Evolutionary conservation across 2,329 filamentous ascomycete species (phyloP).

Genomic region (Fusarium sambucinum): DNA sequence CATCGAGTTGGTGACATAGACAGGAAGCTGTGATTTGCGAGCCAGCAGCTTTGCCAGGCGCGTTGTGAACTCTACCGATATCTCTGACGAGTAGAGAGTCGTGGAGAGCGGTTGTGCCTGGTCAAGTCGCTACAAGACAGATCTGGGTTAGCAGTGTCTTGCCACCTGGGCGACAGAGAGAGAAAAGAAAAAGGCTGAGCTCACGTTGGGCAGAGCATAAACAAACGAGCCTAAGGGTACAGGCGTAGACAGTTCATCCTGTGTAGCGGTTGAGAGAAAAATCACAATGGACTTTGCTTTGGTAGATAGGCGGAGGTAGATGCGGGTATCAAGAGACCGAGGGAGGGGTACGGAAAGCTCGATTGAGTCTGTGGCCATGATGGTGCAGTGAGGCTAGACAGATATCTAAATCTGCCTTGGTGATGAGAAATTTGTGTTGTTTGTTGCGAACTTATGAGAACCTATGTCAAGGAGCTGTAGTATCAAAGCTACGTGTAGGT

Average conservation of each 20-base stretch:
- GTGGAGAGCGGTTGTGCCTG: conserved; percentile 78
- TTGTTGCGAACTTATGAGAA: not conserved
- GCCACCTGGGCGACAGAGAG: conserved; percentile 8
- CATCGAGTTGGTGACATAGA: conserved; percentile 93
- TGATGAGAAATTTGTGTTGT: not conserved
- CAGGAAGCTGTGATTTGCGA: conserved; percentile 76
- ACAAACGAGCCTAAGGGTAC: conserved; percentile 87
- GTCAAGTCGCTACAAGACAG: conserved; percentile 60
- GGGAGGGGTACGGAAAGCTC: conserved; percentile 72
- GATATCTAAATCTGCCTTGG: not conserved
- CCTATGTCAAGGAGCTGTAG: not conserved
- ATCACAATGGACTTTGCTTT: conserved; percentile 69
- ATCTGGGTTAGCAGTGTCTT: conserved; percentile 25
- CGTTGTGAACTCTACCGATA: conserved; percentile 86
- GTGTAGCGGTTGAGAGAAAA: conserved; percentile 70
- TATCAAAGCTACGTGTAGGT: not conserved
- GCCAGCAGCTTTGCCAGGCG: conserved; percentile 86
- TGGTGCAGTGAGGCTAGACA: not conserved
- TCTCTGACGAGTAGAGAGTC: conserved; percentile 79
- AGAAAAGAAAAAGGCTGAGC: conserved; percentile 38
- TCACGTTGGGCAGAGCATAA: conserved; percentile 91
- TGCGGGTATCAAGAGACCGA: conserved; percentile 68
- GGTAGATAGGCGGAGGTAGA: conserved; percentile 70
- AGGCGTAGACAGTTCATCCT: conserved; percentile 63
- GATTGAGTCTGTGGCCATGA: conserved; percentile 45